Percentiles rank a stretch among this genome's conserved stretches.
Evolutionary conservation across 768 basidiomycete species (phyloP).

Genomic region (Mycena haematopus): DNA sequence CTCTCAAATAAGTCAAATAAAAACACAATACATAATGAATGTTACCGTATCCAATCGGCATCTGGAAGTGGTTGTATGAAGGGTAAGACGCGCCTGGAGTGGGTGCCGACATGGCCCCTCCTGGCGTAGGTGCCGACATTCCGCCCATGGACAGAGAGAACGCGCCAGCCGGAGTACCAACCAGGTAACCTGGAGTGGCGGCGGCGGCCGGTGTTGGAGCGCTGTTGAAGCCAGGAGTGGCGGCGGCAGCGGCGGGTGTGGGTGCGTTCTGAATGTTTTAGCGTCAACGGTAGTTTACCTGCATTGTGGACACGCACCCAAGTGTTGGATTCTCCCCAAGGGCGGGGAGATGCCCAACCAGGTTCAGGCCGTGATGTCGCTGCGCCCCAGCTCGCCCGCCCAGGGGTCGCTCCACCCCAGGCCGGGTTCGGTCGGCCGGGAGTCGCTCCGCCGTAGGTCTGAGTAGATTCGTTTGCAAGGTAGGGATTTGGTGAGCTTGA

Average conservation of each 20-base stretch:
- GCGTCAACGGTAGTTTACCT: slow-evolving; percentile 5
- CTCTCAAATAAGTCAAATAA: slow-evolving; percentile 12
- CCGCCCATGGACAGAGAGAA: slow-evolving; percentile 33
- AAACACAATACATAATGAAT: not conserved
- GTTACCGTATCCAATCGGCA: slow-evolving; percentile 27
- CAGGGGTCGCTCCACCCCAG: slow-evolving; percentile 38
- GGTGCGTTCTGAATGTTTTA: slow-evolving; percentile 49
- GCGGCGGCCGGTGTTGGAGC: slow-evolving; percentile 42
- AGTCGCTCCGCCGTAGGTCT: slow-evolving; percentile 38
- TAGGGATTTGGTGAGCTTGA: slow-evolving; percentile 34
- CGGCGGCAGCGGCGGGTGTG: slow-evolving; percentile 53
- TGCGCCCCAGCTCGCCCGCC: slow-evolving; percentile 37
- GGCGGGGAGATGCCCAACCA: slow-evolving; percentile 28
- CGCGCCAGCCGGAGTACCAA: slow-evolving; percentile 27
- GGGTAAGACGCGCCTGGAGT: slow-evolving; percentile 42
- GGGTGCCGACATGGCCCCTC: slow-evolving; percentile 44
- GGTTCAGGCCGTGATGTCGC: slow-evolving; percentile 21
- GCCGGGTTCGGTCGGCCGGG: slow-evolving; percentile 33
- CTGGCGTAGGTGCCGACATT: slow-evolving; percentile 46
- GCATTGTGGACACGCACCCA: slow-evolving; percentile 35
- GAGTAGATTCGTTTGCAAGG: slow-evolving; percentile 17
- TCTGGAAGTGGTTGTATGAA: slow-evolving; percentile 27
- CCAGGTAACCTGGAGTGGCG: slow-evolving; percentile 30
- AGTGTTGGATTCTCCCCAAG: slow-evolving; percentile 27
- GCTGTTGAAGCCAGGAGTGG: slow-evolving; percentile 46